Base-by-base conservation (phyloP, 2,329 filamentous ascomycete species). In the Aureobasidium musti region DNA sequence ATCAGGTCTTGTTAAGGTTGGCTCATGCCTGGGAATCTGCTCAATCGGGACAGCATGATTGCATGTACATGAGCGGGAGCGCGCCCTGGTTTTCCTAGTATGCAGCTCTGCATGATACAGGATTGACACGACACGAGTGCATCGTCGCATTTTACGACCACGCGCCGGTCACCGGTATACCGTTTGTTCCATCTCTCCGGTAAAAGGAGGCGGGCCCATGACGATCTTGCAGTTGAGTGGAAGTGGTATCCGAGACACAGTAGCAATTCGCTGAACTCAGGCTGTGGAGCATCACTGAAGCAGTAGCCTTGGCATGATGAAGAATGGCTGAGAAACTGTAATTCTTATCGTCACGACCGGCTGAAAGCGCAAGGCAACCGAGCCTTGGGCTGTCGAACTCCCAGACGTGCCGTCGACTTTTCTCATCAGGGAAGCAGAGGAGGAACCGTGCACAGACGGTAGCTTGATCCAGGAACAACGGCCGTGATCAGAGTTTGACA, bases 401-500 rank as follows among this genome's bases (percentile, higher is more conserved):
- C 57, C 57, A 43, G 57, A 49, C 57, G 57, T 61, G 57, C 57
- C 57, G 57, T 49, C 11, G 41, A 59, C 28, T 63, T 52, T 45
- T 33, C 59, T 21, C 33, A 41, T 63, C 28, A 21, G 43, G 43
- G 49, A 64, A 54, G 47, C 37, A 19, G 17, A 26, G 28, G 23
- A 52, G 13, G 61, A 54, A 35, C 59, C 49, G 61, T 64, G 61
- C 61, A 64, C 49, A 35, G 49, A 45, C 47, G 30, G 10, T 45
- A 54, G 49, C 49, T 52, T 45, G 37, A 49, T 64, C 21, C 49
- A 64, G 61, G 61, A 41, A 64, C 61, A 33, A 10, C 33, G 45
- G 33, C 6, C 28, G n/a, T 13, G 21, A 64, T 43, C 49, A 53
- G 49, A 64, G 61, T 64, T 64, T 54, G 61, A 64, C 61, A 64